Evolutionary conservation across 495 filamentous ascomycete genomes (phyloP).

Genomic region (Tuber indicum): DNA sequence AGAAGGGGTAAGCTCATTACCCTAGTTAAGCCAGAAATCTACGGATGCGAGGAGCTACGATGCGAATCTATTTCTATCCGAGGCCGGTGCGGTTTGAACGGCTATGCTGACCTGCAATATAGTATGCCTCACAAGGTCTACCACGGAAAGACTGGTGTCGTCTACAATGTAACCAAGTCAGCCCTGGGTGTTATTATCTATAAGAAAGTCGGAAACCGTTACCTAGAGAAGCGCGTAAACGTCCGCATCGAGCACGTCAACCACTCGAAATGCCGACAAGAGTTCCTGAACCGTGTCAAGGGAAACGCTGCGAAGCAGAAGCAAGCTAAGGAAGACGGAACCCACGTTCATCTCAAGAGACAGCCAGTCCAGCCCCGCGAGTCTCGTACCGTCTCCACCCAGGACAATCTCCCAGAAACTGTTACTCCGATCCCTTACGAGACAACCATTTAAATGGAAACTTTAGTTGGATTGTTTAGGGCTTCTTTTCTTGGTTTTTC

Average conservation of each 20-base stretch:
- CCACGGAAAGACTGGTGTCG: constrained; percentile 95
- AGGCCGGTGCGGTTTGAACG: neutral
- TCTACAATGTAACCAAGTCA: constrained; percentile 97
- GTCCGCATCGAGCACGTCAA: constrained; percentile 95
- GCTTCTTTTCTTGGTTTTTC: constrained; percentile 40
- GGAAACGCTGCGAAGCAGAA: constrained; percentile 83
- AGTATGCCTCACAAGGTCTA: constrained; percentile 99
- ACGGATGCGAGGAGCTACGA: constrained; percentile 14
- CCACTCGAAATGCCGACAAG: constrained; percentile 86
- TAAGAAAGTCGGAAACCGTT: constrained; percentile 96
- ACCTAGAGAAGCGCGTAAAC: constrained; percentile 99
- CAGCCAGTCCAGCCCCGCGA: constrained; percentile 73
- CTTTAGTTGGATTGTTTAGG: constrained; percentile 32
- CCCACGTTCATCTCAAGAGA: constrained; percentile 83
- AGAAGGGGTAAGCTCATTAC: constrained; percentile 74
- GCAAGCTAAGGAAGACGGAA: constrained; percentile 82
- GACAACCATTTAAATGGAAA: constrained; percentile 77
- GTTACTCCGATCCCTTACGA: constrained; percentile 89
- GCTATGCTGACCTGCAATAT: constrained; percentile 37
- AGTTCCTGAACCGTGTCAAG: constrained; percentile 95
- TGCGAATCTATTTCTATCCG: constrained; percentile 21
- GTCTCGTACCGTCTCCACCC: constrained; percentile 65
- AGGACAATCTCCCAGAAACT: constrained; percentile 79
- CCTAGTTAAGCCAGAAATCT: constrained; percentile 39
- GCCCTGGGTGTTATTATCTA: constrained; percentile 96